These are phyloP conservation scores for Penstemon barbatus DNA, from an alignment of 257 asterid species.

Conservation along the genomic window DNA sequence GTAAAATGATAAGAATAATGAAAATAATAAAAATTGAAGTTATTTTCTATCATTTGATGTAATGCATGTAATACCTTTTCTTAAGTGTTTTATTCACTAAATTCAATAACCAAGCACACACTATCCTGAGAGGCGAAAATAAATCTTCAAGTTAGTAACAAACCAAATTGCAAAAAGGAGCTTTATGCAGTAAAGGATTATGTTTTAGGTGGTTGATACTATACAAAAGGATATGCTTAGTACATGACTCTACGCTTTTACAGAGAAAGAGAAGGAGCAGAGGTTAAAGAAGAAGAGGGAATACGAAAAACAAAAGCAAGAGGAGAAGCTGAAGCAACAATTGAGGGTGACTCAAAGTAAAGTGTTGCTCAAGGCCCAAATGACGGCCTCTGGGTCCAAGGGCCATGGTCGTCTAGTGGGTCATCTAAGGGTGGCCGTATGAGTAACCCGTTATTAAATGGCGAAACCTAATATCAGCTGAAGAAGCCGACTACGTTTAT, in stretches of 20 bases:
- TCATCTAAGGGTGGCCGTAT: constrained; percentile 83
- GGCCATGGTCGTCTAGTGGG: constrained; percentile 76
- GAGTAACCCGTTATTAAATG: too few species aligned
- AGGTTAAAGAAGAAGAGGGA: constrained; percentile 79
- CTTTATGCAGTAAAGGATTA: constrained; percentile 9
- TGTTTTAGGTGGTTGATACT: constrained; percentile 4
- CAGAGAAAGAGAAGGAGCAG: constrained; percentile 92
- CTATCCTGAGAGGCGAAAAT: not conserved
- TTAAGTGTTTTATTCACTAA: not conserved
- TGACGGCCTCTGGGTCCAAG: constrained; percentile 69
- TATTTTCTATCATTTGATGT: too few species aligned
- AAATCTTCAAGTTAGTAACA: not conserved
- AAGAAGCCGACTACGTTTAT: too few species aligned
- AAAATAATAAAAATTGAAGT: too few species aligned
- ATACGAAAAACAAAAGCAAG: constrained; percentile 81
- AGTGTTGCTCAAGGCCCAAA: constrained; percentile 81
- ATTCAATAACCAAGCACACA: too few species aligned
- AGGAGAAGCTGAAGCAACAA: constrained; percentile 77
- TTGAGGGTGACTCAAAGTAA: constrained; percentile 73
- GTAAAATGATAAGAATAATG: not conserved
- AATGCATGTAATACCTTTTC: not conserved
- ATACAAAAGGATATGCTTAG: constrained; percentile 20
- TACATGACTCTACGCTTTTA: constrained; percentile 39
- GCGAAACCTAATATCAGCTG: too few species aligned
- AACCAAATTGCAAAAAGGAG: not conserved